phyloP scores from a whole-genome alignment of 1,139 yeast species.

The Waltiozyma sp. region DNA sequence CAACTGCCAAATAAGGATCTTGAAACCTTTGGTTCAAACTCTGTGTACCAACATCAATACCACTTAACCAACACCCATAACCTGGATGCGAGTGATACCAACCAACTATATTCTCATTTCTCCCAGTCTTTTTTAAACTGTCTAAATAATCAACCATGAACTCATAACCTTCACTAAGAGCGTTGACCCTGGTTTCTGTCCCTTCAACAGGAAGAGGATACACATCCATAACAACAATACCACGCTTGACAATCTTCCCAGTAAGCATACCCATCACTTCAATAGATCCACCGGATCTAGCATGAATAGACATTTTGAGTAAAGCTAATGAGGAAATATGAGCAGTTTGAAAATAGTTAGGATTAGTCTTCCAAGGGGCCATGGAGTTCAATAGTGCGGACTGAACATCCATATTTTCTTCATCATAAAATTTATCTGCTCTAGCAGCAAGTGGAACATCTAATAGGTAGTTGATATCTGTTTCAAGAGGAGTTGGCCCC shows the following conservation, averaged over 20 bases:
- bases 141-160: constrained; percentile 82
- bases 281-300: constrained; percentile 76
- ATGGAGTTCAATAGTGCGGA: constrained; percentile 10
- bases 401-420: constrained; percentile 4
- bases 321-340: constrained; percentile 67
- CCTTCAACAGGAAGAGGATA: constrained; percentile 91
- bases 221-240: constrained; percentile 68
- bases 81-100: constrained; percentile 98
- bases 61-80: constrained; percentile 89
- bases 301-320: constrained; percentile 72
- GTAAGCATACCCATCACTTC: constrained; percentile 95
- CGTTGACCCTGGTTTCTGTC: constrained; percentile 91
- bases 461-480: constrained; percentile 9
- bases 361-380: constrained; percentile 37
- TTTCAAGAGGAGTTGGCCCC: constrained; percentile 6
- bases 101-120: constrained; percentile 64
- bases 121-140: constrained; percentile 41
- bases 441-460: constrained; percentile 8
- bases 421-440: constrained; percentile 10
- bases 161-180: constrained; percentile 88
- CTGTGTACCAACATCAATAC: constrained; percentile 86
- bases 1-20: constrained; percentile 86
- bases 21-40: constrained; percentile 75
- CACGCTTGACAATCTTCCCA: constrained; percentile 52
- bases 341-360: constrained; percentile 55